A percentile compares a stretch with the other conserved stretches of the same genome.
These are phyloP conservation scores for Solanum appendiculatum DNA, from an alignment of 257 asterid genomes.

Conservation along the genomic window DNA sequence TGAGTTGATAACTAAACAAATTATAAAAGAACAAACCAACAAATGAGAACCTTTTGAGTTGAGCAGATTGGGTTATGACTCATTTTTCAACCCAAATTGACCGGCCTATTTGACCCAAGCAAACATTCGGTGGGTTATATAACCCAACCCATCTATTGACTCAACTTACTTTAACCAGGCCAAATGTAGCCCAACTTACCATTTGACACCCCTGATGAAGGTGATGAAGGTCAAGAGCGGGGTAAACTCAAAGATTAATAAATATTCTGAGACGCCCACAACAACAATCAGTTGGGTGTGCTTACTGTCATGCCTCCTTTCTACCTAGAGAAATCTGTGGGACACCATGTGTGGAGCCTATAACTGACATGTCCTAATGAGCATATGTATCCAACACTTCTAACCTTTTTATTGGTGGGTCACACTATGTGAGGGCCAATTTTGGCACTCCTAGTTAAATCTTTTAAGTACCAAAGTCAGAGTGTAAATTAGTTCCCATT, in stretches of 20 bases:
- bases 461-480: neutral
- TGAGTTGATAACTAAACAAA: neutral
- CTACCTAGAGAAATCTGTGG: neutral
- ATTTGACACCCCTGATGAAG: neutral
- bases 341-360: neutral
- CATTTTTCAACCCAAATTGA: neutral
- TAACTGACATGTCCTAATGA: neutral
- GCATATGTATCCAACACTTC: neutral
- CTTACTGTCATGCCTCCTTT: neutral
- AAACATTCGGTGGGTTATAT: neutral
- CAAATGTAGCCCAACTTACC: neutral
- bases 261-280: neutral
- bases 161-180: neutral
- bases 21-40: neutral
- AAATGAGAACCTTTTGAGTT: neutral
- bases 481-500: neutral
- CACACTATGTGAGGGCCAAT: neutral
- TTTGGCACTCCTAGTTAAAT: neutral
- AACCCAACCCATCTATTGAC: neutral
- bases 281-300: neutral
- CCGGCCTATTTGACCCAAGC: neutral
- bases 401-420: neutral
- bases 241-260: neutral
- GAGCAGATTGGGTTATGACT: neutral
- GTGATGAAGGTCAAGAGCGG: neutral